phyloP scores from a whole-genome alignment of 257 asterid species.

The Fraxinus quadrangulata region DNA sequence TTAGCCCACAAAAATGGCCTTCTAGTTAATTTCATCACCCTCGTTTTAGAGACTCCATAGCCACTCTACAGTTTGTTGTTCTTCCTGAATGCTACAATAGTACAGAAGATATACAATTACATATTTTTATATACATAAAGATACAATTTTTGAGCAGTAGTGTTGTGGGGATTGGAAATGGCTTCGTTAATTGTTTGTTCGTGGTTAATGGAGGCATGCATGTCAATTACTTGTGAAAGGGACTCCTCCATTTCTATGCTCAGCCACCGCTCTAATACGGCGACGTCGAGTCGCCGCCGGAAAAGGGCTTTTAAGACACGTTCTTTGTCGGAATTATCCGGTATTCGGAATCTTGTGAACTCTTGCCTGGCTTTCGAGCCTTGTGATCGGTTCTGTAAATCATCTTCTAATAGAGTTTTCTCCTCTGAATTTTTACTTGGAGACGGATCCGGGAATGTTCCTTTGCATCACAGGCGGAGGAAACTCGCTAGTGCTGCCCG shows the following conservation, averaged over 20 bases:
- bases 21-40: background rate
- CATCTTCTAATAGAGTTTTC: constrained; percentile 29
- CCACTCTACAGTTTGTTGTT: background rate
- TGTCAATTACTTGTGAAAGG: constrained; percentile 73
- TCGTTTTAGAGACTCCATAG: background rate
- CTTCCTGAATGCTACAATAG: background rate
- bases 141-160: background rate
- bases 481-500: constrained; percentile 35
- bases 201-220: constrained; percentile 87
- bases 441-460: constrained; percentile 43
- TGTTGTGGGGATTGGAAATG: constrained; percentile 19
- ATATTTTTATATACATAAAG: background rate
- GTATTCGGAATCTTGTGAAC: constrained; percentile 49
- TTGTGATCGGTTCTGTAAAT: constrained; percentile 52
- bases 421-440: constrained; percentile 42
- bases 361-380: constrained; percentile 58
- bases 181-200: constrained; percentile 62
- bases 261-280: constrained; percentile 26
- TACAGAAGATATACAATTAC: background rate
- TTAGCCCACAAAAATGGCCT: no score
- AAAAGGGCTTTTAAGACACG: constrained; percentile 42
- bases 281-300: constrained; percentile 44
- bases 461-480: constrained; percentile 45
- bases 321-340: constrained; percentile 29
- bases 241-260: constrained; percentile 34